phyloP scores from a whole-genome alignment of 768 basidiomycete species.

The Tylopilus intermedius region DNA sequence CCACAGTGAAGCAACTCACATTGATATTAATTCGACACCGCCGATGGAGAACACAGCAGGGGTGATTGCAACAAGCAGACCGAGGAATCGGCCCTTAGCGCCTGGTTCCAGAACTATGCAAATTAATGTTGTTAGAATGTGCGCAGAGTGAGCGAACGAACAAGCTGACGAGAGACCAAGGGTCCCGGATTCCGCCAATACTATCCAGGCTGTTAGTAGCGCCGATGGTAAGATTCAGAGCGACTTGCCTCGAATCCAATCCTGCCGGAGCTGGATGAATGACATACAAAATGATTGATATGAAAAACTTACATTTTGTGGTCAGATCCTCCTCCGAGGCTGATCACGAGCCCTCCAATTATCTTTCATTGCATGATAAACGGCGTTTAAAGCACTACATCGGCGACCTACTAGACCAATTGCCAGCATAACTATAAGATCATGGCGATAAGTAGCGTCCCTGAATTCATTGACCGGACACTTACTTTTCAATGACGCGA shows the following conservation, averaged over 20 bases:
- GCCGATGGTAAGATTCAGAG: not conserved
- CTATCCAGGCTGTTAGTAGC: conserved; percentile 4
- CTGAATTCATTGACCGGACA: not conserved
- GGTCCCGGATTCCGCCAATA: conserved; percentile 24
- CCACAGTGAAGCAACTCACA: conserved; percentile 37
- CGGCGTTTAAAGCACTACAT: not conserved
- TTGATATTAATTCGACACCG: conserved; percentile 70
- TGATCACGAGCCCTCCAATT: conserved; percentile 45
- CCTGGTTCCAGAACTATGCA: conserved; percentile 17
- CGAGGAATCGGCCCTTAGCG: conserved; percentile 18
- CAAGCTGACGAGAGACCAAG: conserved; percentile 18
- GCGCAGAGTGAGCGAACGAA: not conserved
- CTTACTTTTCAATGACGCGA: conserved; percentile 23
- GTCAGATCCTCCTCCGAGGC: conserved; percentile 56
- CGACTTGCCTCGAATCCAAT: conserved; percentile 16
- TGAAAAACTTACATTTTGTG: conserved; percentile 33
- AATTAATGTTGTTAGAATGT: not conserved
- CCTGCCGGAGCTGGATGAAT: conserved; percentile 6
- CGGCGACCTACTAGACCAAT: conserved; percentile 26
- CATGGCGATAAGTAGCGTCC: not conserved
- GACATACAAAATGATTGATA: conserved; percentile 24
- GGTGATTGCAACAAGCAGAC: conserved; percentile 18
- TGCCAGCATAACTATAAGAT: conserved; percentile 33
- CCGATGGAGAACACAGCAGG: conserved; percentile 65
- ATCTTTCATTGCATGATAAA: conserved; percentile 18